Evolutionary conservation across 75 land plant genomes (phyloP).

Genomic region (Chamaecyparis obtusa): DNA sequence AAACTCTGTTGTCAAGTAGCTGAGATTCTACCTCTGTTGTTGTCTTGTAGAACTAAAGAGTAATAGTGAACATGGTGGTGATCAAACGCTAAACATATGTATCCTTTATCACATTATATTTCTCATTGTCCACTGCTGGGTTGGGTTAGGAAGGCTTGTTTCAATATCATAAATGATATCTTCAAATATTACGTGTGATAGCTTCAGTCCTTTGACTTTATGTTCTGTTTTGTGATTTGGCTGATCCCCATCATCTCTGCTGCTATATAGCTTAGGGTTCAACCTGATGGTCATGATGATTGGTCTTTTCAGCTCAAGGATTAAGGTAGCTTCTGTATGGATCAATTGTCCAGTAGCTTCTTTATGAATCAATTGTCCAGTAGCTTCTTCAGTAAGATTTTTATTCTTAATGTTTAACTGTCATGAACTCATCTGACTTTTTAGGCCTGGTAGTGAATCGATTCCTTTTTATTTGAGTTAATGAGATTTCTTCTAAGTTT

Average conservation of each 20-base stretch:
- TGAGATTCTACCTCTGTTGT: not conserved
- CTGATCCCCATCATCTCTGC: not conserved
- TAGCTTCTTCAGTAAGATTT: not conserved
- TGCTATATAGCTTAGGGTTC: not conserved
- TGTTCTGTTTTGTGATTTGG: not conserved
- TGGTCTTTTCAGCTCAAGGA: not conserved
- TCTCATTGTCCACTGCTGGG: not conserved
- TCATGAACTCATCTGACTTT: not conserved
- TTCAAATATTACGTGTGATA: not conserved
- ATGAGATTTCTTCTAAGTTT: not conserved
- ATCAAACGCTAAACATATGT: not conserved
- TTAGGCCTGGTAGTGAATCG: not conserved
- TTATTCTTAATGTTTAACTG: not conserved
- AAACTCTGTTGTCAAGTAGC: not conserved
- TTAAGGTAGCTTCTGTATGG: not conserved
- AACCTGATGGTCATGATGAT: not conserved
- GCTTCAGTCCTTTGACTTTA: not conserved
- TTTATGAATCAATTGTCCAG: not conserved
- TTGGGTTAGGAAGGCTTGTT: not conserved
- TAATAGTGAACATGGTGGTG: not conserved
- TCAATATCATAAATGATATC: not conserved
- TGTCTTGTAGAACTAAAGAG: not conserved
- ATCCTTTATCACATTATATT: not conserved
- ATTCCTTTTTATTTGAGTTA: not conserved
- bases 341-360: not conserved